Conservation (phyloP, 2,329 filamentous ascomycete species). For the Penicillium sp. region DNA sequence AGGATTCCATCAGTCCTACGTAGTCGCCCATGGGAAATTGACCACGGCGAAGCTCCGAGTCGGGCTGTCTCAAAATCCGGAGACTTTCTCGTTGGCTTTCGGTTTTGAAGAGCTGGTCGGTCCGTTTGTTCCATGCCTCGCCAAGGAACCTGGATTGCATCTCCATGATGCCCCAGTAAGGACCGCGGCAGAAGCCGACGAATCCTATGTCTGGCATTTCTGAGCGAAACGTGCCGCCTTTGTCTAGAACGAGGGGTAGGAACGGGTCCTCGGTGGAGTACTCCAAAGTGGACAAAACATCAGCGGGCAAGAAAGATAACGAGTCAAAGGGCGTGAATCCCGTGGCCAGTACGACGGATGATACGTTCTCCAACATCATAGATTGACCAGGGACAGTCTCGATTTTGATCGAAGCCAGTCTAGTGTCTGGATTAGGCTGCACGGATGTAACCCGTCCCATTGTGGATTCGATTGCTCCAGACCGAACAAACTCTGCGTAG, state of each 20-base stretch:
- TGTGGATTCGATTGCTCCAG: constrained; percentile 56
- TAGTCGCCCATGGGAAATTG: constrained; percentile 88
- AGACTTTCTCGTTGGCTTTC: constrained; percentile 24
- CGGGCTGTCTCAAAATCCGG: constrained; percentile 20
- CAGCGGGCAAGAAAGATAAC: constrained; percentile 61
- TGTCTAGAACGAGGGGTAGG: constrained; percentile 65
- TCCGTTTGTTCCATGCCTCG: constrained; percentile 52
- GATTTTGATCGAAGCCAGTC: constrained; percentile 35
- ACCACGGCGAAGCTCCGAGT: constrained; percentile 37
- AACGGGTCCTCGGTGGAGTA: constrained; percentile 55
- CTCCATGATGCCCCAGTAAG: constrained; percentile 85
- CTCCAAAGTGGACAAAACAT: constrained; percentile 57
- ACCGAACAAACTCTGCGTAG: constrained; percentile 72
- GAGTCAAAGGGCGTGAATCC: constrained; percentile 68
- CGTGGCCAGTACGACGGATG: constrained; percentile 70
- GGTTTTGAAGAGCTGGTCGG: constrained; percentile 21
- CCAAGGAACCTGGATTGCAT: constrained; percentile 74
- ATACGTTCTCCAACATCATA: constrained; percentile 56
- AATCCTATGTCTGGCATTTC: constrained; percentile 67
- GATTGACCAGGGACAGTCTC: constrained; percentile 33
- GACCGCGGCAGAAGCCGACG: constrained; percentile 79
- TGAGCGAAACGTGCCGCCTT: constrained; percentile 63
- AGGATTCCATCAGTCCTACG: constrained; percentile 69
- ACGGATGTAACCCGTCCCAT: constrained; percentile 42
- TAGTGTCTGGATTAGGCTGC: not conserved